A percentile compares a stretch with the other conserved stretches of the same genome.
Evolutionary conservation across 441 rosid genomes (phyloP).

Genomic region (Sinapis alba): DNA sequence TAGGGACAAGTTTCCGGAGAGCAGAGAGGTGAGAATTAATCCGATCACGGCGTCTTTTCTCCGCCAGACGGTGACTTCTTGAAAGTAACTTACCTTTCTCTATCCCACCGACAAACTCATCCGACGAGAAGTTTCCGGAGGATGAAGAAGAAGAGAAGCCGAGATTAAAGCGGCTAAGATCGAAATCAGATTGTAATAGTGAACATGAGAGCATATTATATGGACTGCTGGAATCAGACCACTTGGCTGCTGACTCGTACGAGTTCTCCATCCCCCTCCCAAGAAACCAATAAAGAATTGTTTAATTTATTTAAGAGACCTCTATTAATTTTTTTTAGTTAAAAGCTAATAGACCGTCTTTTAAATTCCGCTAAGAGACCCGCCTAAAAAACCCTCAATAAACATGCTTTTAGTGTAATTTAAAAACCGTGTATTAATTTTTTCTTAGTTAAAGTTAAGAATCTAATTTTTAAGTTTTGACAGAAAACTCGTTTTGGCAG

Average conservation of each 20-base stretch:
- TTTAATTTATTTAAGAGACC: background rate
- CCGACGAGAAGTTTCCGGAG: conserved; percentile 38
- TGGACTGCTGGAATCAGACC: conserved; percentile 39
- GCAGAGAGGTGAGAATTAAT: conserved; percentile 82
- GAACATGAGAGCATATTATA: conserved; percentile 43
- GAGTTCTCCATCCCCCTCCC: conserved; percentile 31
- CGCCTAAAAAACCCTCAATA: too few species aligned
- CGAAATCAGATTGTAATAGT: conserved; percentile 42
- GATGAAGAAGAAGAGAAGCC: conserved; percentile 42
- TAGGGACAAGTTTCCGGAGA: conserved; percentile 84
- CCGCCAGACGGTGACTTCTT: conserved; percentile 89
- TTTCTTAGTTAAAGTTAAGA: too few species aligned
- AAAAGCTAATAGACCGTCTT: too few species aligned
- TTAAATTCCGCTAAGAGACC: too few species aligned
- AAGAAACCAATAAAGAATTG: background rate
- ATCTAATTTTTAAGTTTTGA: too few species aligned
- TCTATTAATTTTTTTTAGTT: too few species aligned
- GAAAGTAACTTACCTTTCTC: conserved; percentile 56
- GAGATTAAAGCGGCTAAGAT: conserved; percentile 30
- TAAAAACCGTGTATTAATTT: too few species aligned
- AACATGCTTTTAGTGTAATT: too few species aligned
- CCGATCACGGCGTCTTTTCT: conserved; percentile 88
- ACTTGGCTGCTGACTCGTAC: conserved; percentile 41
- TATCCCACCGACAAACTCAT: conserved; percentile 44
- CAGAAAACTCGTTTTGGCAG: too few species aligned